Evolutionary conservation across 768 basidiomycete genomes (phyloP).

Genomic region (Russula virescens): DNA sequence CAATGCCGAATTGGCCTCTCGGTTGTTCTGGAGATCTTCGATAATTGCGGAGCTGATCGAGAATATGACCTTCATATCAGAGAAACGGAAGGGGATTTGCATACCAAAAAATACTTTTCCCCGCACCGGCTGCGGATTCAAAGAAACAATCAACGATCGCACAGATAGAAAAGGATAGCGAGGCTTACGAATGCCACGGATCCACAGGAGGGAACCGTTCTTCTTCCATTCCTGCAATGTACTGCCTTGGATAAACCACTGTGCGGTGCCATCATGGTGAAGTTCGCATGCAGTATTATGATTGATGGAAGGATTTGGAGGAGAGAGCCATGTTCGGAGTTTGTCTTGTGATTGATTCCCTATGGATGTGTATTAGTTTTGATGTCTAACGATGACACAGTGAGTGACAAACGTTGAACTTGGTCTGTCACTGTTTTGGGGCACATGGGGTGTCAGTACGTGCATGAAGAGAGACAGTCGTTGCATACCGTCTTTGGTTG

Average conservation of each 20-base stretch:
- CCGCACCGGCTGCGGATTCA: neutral
- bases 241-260: neutral
- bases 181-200: slow-evolving; percentile 2
- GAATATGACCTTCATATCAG: neutral
- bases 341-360: neutral
- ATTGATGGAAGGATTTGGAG: slow-evolving; percentile 12
- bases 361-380: neutral
- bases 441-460: neutral
- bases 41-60: neutral
- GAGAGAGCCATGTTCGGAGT: neutral
- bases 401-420: neutral
- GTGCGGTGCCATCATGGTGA: neutral
- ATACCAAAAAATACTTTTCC: slow-evolving; percentile 5
- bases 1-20: neutral
- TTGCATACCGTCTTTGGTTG: neutral
- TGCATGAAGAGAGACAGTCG: neutral
- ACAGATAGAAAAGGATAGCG: too few species aligned
- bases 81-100: neutral
- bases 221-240: neutral
- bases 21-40: neutral
- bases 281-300: slow-evolving; percentile 2
- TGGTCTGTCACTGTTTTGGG: neutral
- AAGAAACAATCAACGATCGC: neutral
- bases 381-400: neutral
- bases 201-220: slow-evolving; percentile 1